Evolutionary conservation across 2,329 filamentous ascomycete genomes (phyloP).

Genomic region (Monilinia vaccinii-corymbosi): DNA sequence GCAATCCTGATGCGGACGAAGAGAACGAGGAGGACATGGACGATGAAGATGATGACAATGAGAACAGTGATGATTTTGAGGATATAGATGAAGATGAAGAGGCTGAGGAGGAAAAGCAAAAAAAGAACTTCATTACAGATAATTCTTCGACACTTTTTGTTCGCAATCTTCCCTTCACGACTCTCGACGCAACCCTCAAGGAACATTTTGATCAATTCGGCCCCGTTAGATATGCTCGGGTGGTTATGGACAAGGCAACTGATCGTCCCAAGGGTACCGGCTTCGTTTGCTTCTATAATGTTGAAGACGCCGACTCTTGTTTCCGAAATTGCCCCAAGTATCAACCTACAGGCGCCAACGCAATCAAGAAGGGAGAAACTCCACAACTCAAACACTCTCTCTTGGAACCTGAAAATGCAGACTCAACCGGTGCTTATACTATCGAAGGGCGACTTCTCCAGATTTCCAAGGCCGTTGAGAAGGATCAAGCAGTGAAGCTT

Average conservation of each 20-base stretch:
- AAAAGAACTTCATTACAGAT: slow-evolving; percentile 39
- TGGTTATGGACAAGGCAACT: slow-evolving; percentile 79
- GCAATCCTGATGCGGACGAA: slow-evolving; percentile 26
- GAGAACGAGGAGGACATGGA: slow-evolving; percentile 29
- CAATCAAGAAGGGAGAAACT: slow-evolving; percentile 26
- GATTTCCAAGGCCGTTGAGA: slow-evolving; percentile 75
- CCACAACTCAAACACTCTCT: slow-evolving; percentile 65
- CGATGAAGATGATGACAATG: slow-evolving; percentile 32
- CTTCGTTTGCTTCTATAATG: slow-evolving; percentile 85
- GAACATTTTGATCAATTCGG: slow-evolving; percentile 86
- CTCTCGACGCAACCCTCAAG: slow-evolving; percentile 72
- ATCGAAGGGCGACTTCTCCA: slow-evolving; percentile 82
- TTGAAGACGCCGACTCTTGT: slow-evolving; percentile 66
- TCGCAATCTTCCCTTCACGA: slow-evolving; percentile 86
- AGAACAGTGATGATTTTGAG: slow-evolving; percentile 40
- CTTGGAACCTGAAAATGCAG: slow-evolving; percentile 75
- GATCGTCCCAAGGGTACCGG: slow-evolving; percentile 85
- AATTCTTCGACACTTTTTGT: slow-evolving; percentile 80
- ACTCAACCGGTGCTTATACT: slow-evolving; percentile 78
- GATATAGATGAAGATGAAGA: slow-evolving; percentile 31
- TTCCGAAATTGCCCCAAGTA: slow-evolving; percentile 63
- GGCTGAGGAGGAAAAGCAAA: slow-evolving; percentile 32
- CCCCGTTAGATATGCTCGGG: slow-evolving; percentile 77
- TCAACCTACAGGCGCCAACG: slow-evolving; percentile 33
- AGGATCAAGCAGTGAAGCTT: slow-evolving; percentile 67